Base-by-base conservation (phyloP, 129 eudicot species). In the Tanacetum coccineum region DNA sequence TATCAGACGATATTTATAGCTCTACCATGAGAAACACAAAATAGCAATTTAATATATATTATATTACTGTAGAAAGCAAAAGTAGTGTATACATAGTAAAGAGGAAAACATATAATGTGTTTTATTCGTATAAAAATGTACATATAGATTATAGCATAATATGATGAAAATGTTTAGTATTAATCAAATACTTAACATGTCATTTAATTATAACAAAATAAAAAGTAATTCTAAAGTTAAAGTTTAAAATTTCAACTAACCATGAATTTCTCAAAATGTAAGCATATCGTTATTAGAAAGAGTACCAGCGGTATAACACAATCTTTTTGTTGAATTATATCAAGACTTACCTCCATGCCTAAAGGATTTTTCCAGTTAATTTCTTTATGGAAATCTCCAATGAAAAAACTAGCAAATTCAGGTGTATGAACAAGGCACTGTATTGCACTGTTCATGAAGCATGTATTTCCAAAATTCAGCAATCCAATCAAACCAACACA, bases 371-470 rank as follows among this genome's bases (percentile, higher is more conserved):
- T 81, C 80, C 81, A 71, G 72, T 92, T 92, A 61, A 92, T 88
- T 63, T 92, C 96, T 47, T 81, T 87, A 76, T 72, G 84, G 56
- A 85, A 92, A 84, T 88, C 89, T 75, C 84, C 96, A 46, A 70
- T 90, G 66, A 92, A 92, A 70, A 86, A 92, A 17, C 72, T 81
- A 10, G 95, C 85, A 65, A 92, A 86, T 70, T 92, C 91, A 42
- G 96, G 98, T 49, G 98, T 92, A 76, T 92, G 98, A 70, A 92
- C 98, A 5, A 92, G 96, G 80, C 98, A 92, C 59, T 92, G 96
- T 70, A 92, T 84, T 12, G 98, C 98, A 82, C 86, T 85, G 69
- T 92, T 92, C 98, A 92, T 92, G 68, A 88, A 92, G 70, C 98
- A 92, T 3, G 98, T 92, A 63, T 92, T 92, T 56, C 98, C 96